Evolutionary conservation across 306 rosid genomes (phyloP), one percentile per base, ranked within the genome.

Genomic region (Cajanus cajan): DNA sequence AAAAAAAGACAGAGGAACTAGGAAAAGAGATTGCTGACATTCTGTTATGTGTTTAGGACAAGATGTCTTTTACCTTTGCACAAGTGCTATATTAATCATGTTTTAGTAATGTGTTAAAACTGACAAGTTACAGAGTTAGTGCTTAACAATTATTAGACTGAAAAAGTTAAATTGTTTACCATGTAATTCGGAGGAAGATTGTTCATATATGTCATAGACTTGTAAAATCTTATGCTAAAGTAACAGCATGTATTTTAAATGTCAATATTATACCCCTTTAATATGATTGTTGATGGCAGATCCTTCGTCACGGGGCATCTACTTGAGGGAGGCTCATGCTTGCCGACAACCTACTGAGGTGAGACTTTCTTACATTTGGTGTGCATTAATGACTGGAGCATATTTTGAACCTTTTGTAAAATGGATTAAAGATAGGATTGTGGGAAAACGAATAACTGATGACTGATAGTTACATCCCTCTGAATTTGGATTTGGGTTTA

Each of bases 311-410:
- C 92, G 99, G 51, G 99, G 99, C 78, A 93, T 95, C 79, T 95
- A 93, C 86, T 71, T 95, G 64, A 90, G 99, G 83, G 98, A 95
- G 88, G 91, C 93, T 70, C 76, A 87, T 84, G 84, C 94, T 82
- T 93, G 89, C 80, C 87, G 7, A 78, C 92, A 93, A 77, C 70
- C 87, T 73, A 85, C 94, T 16, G 99, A 95, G 98, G 99, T 95
- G 76, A 85, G 87, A 83, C 66, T 58, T 66, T 85, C 25, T 74
- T 68, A 52, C 67, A 59, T 62, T 75, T 84, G 68, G 61, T 75
- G 71, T 76, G 79, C 22, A 39, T 58, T 75, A 57, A 37, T 52
- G 34, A 76, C 72, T 24, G 21, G 24, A 63, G 40, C 31, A 61
- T 71, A 57, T 54, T 41, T 79, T 44, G n/a, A 51, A 66, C 34